Evolutionary conservation across 208 protist genomes (phyloP), one percentile per base, ranked within the genome.

Genomic region (Paratrypanosoma confusum): DNA sequence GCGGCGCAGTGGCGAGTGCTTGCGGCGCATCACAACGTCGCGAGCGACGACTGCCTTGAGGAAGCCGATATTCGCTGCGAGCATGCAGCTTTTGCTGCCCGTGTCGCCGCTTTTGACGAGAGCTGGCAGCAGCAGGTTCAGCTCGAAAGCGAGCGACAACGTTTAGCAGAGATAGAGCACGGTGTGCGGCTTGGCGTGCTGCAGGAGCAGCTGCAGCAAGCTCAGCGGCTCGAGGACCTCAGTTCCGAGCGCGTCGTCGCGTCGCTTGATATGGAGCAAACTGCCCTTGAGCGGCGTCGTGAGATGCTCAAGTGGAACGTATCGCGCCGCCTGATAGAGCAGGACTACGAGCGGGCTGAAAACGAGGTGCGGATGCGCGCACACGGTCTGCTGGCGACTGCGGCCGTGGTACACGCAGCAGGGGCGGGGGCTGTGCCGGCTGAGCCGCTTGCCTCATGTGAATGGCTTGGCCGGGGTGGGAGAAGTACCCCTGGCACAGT

Each of bases 291-390:
- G 14, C 57, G 55, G 0, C 55, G 66, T 36, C 73, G 65, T 33
- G 81, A 82, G 46, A 40, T 65, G 58, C 22, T 44, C 20, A 65
- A 78, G 41, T 86, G 81, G 81, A 44, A 51, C 6, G 17, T 71
- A 1, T 53, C 65, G 13, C 53, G 65, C 5, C 63, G 56, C 11
- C 29, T 86, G 39, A 71, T 69, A 0, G 71, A 77, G 11, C 44
- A 64, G 3, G 81, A 85, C 50, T 43, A n/a, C n/a, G n/a, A n/a
- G n/a, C n/a, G n/a, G n/a, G n/a, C n/a, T n/a, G n/a, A n/a, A n/a
- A n/a, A n/a, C n/a, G n/a, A n/a, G n/a, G n/a, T n/a, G n/a, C n/a
- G n/a, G n/a, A n/a, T n/a, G n/a, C n/a, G n/a, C n/a, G n/a, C n/a
- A n/a, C n/a, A n/a, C n/a, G n/a, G n/a, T n/a, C n/a, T n/a, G n/a